Evolutionary conservation across 169 alveolate genomes (phyloP).

Genomic region (Miamiensis avidus): DNA sequence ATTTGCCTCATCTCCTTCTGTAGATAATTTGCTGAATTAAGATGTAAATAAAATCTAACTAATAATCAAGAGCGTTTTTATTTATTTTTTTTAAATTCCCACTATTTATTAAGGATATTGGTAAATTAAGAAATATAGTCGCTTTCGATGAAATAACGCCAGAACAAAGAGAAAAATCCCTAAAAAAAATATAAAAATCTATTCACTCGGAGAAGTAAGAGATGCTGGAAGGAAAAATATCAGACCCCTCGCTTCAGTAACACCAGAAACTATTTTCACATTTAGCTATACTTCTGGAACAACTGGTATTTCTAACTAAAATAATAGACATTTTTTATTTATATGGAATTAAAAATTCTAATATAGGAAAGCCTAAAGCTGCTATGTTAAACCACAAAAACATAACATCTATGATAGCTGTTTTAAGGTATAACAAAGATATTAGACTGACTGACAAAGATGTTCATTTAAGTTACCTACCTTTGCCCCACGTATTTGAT

Average conservation of each 20-base stretch:
- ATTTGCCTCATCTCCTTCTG: constrained; percentile 50
- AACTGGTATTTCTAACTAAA: too few relatives aligned
- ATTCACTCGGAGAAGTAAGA: constrained; percentile 19
- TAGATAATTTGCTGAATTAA: too few relatives aligned
- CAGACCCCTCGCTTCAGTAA: constrained; percentile 11
- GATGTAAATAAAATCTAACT: too few relatives aligned
- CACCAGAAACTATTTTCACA: constrained; percentile 80
- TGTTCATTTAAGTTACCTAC: constrained; percentile 41
- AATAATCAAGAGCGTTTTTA: too few relatives aligned
- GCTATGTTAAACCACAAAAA: constrained; percentile 92
- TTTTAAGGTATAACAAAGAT: constrained; percentile 8
- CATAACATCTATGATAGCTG: constrained; percentile 63
- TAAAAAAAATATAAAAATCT: constrained; percentile 39
- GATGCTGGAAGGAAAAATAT: constrained; percentile 32
- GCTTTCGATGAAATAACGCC: constrained; percentile 40
- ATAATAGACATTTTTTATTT: too few relatives aligned
- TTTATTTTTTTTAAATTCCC: too few relatives aligned
- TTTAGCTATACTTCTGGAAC: constrained; percentile 98
- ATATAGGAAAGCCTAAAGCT: constrained; percentile 97
- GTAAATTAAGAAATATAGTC: constrained; percentile 42
- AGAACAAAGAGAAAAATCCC: background rate
- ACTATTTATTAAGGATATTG: constrained; percentile 10
- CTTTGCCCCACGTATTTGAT: constrained; percentile 71
- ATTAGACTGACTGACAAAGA: constrained; percentile 32
- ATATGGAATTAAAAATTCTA: too few relatives aligned